Conservation (phyloP, 805 yeast genomes). For the Candida nemodendra region DNA sequence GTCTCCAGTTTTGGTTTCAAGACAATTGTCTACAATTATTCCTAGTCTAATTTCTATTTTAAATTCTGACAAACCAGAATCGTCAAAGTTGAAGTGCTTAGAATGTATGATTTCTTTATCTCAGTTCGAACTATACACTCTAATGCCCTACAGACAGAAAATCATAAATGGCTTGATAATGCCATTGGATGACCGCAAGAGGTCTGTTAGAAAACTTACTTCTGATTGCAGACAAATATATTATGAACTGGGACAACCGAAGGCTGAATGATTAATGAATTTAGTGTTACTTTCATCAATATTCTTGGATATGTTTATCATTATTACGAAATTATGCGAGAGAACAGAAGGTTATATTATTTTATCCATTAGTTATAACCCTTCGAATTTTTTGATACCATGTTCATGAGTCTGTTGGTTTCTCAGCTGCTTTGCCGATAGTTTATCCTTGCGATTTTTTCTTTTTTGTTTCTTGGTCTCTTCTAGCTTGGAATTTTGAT, state of each 20-base stretch:
- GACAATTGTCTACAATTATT: conserved; percentile 55
- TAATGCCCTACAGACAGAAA: conserved; percentile 51
- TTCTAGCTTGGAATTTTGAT: conserved; percentile 13
- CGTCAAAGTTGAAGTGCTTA: conserved; percentile 56
- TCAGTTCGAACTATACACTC: conserved; percentile 37
- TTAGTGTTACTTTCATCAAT: no score
- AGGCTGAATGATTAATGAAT: conserved; percentile 7
- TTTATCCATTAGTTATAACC: conserved; percentile 32
- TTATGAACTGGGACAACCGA: conserved; percentile 47
- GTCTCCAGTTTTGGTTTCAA: conserved; percentile 48
- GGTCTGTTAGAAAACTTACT: conserved; percentile 73
- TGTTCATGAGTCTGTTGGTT: conserved; percentile 55
- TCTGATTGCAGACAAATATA: conserved; percentile 78
- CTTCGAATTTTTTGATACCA: conserved; percentile 67
- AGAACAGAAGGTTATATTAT: no score
- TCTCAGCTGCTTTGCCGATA: conserved; percentile 44
- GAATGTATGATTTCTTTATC: conserved; percentile 54
- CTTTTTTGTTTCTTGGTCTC: conserved; percentile 29
- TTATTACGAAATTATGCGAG: no score
- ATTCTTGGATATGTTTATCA: no score
- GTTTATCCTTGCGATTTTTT: conserved; percentile 34
- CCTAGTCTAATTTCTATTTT: conserved; percentile 49
- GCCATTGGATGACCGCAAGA: conserved; percentile 69
- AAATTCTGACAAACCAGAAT: conserved; percentile 27
- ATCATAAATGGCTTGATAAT: conserved; percentile 47